Conservation (phyloP, 2,329 filamentous ascomycete genomes). For the Lasiodiplodia hormozganensis region DNA sequence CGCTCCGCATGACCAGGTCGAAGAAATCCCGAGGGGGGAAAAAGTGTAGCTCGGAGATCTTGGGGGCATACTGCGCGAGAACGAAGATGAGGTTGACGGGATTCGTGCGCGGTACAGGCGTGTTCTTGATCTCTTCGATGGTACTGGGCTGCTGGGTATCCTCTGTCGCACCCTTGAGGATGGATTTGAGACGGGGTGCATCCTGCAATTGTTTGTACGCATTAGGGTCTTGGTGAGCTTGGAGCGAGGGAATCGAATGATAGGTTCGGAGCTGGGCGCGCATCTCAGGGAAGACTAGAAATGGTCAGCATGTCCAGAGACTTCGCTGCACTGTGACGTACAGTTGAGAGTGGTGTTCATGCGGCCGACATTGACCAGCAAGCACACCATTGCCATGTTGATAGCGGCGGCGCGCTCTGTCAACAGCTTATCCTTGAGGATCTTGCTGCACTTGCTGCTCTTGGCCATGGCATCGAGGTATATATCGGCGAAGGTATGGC, state of each 20-base stretch:
- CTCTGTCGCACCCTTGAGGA: slow-evolving; percentile 94
- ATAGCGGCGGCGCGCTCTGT: slow-evolving; percentile 91
- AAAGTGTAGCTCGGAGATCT: slow-evolving; percentile 93
- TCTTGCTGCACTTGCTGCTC: slow-evolving; percentile 99
- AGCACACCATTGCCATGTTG: slow-evolving; percentile 99
- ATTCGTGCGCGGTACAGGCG: slow-evolving; percentile 80
- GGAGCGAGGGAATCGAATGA: slow-evolving; percentile 94
- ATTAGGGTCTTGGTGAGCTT: slow-evolving; percentile 92
- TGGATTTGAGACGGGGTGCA: slow-evolving; percentile 93
- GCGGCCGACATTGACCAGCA: slow-evolving; percentile 93
- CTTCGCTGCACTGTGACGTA: slow-evolving; percentile 54
- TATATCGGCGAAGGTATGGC: slow-evolving; percentile 83
- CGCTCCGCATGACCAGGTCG: slow-evolving; percentile 91
- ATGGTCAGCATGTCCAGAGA: slow-evolving; percentile 33
- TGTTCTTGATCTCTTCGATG: slow-evolving; percentile 78
- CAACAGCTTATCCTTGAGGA: slow-evolving; percentile 93
- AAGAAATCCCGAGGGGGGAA: slow-evolving; percentile 87
- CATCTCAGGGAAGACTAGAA: slow-evolving; percentile 96
- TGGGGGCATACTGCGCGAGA: slow-evolving; percentile 85
- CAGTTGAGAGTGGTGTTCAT: slow-evolving; percentile 99
- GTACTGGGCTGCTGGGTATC: slow-evolving; percentile 85
- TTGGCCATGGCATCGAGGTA: slow-evolving; percentile 99
- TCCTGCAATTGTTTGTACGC: slow-evolving; percentile 98
- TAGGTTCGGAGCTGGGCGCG: slow-evolving; percentile 96
- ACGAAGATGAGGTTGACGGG: slow-evolving; percentile 98